phyloP scores from a whole-genome alignment of 2,329 filamentous ascomycete species.

The Cladophialophora exuberans region DNA sequence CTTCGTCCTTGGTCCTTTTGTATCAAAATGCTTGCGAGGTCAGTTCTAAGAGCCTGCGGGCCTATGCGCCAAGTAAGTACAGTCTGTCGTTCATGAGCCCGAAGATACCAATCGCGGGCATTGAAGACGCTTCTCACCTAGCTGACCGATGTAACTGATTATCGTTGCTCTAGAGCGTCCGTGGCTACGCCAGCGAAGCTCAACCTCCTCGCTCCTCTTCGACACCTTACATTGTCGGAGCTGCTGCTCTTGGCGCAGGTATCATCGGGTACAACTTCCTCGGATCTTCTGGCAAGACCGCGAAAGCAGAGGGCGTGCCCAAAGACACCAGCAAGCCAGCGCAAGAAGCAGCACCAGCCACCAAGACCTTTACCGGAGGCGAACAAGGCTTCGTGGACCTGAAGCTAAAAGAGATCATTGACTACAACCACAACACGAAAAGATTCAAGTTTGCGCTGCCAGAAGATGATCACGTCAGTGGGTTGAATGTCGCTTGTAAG shows the following conservation, averaged over 20 bases:
- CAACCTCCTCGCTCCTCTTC: slow-evolving; percentile 55
- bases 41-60: slow-evolving; percentile 65
- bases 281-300: slow-evolving; percentile 35
- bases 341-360: neutral
- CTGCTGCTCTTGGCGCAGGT: slow-evolving; percentile 61
- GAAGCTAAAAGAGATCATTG: slow-evolving; percentile 75
- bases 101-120: too few species aligned
- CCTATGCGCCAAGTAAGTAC: slow-evolving; percentile 66
- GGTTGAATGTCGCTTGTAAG: slow-evolving; percentile 75
- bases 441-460: slow-evolving; percentile 84
- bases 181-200: slow-evolving; percentile 72
- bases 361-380: slow-evolving; percentile 74
- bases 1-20: neutral
- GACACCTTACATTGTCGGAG: slow-evolving; percentile 45
- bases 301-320: slow-evolving; percentile 36
- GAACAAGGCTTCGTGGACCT: slow-evolving; percentile 88
- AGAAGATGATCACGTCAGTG: slow-evolving; percentile 80
- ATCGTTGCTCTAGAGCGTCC: slow-evolving; percentile 56
- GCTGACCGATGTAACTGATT: neutral
- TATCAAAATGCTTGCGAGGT: slow-evolving; percentile 67
- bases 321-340: slow-evolving; percentile 16
- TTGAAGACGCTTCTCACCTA: too few species aligned
- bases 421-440: slow-evolving; percentile 94
- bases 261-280: slow-evolving; percentile 57
- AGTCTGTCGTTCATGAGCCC: too few species aligned